phyloP scores from a whole-genome alignment of 495 filamentous ascomycete species.

The Cudoniella acicularis region DNA sequence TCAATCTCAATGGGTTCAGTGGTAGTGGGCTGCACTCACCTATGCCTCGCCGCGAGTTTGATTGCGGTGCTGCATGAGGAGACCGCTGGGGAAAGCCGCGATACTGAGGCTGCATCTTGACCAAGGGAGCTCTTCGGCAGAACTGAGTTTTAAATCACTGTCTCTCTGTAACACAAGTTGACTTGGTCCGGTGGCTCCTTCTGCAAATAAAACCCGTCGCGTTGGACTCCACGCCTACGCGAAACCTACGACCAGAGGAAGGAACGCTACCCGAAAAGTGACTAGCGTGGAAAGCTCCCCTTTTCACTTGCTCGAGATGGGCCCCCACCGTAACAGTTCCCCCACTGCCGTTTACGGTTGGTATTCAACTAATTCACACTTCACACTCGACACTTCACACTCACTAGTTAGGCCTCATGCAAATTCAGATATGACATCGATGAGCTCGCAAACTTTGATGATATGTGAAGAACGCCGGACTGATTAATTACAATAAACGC shows the following conservation, averaged over 20 bases:
- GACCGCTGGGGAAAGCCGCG: conserved; percentile 21
- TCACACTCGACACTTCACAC: too few relatives aligned
- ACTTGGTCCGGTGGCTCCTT: not conserved
- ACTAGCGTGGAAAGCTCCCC: not conserved
- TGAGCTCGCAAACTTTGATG: not conserved
- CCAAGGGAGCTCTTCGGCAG: not conserved
- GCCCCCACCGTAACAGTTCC: too few relatives aligned
- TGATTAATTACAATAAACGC: conserved; percentile 15
- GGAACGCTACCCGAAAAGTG: not conserved
- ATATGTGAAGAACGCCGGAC: conserved; percentile 18
- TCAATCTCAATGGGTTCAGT: too few relatives aligned
- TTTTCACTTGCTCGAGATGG: too few relatives aligned
- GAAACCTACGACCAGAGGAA: not conserved
- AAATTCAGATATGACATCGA: too few relatives aligned
- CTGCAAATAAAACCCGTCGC: not conserved
- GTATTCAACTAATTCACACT: too few relatives aligned
- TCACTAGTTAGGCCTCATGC: too few relatives aligned
- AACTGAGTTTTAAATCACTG: not conserved
- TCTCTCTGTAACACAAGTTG: not conserved
- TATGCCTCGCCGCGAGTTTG: conserved; percentile 24
- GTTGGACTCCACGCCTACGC: conserved; percentile 2
- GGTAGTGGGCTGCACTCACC: conserved; percentile 21
- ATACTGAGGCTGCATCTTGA: conserved; percentile 26
- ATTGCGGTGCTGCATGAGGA: conserved; percentile 20
- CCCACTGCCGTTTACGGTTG: too few relatives aligned